phyloP scores from a whole-genome alignment of 2,329 filamentous ascomycete species.

The Microdochium bolleyi region DNA sequence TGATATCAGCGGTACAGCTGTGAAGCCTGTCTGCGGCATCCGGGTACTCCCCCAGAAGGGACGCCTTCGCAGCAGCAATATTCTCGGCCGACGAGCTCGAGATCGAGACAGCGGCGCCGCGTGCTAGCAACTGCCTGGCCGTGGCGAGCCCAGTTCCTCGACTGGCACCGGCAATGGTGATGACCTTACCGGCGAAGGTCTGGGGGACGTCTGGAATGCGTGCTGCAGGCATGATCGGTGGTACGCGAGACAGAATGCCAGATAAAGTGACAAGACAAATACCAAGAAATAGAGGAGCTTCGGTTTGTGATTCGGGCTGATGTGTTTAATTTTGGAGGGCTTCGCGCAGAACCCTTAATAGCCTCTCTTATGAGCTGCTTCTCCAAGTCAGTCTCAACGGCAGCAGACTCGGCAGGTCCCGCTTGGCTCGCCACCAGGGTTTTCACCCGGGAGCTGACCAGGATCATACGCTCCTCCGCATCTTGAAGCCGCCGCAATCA shows the following conservation, averaged over 20 bases:
- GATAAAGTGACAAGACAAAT: too few species aligned
- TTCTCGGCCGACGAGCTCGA: slow-evolving; percentile 18
- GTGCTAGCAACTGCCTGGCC: slow-evolving; percentile 9
- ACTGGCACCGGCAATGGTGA: slow-evolving; percentile 11
- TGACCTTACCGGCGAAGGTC: slow-evolving; percentile 6
- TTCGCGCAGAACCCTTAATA: too few species aligned
- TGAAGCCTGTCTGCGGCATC: slow-evolving; percentile 6
- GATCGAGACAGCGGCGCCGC: slow-evolving; percentile 23
- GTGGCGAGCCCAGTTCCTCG: slow-evolving; percentile 10
- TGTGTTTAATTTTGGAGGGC: too few species aligned
- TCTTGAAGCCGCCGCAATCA: too few species aligned
- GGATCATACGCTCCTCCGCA: too few species aligned
- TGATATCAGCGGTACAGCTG: slow-evolving; percentile 16
- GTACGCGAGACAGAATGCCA: not conserved
- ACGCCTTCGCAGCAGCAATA: slow-evolving; percentile 12
- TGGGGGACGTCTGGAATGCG: not conserved
- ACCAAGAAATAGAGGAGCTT: too few species aligned
- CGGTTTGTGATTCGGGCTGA: too few species aligned
- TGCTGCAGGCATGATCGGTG: not conserved
- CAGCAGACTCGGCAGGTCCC: too few species aligned
- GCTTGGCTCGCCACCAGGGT: too few species aligned
- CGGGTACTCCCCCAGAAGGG: slow-evolving; percentile 13
- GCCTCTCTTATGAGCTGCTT: too few species aligned
- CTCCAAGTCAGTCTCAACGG: too few species aligned
- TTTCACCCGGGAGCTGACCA: too few species aligned